These are phyloP conservation scores for Hypoxylon sp. DNA, from an alignment of 2,329 filamentous ascomycete species.

Conservation along the genomic window DNA sequence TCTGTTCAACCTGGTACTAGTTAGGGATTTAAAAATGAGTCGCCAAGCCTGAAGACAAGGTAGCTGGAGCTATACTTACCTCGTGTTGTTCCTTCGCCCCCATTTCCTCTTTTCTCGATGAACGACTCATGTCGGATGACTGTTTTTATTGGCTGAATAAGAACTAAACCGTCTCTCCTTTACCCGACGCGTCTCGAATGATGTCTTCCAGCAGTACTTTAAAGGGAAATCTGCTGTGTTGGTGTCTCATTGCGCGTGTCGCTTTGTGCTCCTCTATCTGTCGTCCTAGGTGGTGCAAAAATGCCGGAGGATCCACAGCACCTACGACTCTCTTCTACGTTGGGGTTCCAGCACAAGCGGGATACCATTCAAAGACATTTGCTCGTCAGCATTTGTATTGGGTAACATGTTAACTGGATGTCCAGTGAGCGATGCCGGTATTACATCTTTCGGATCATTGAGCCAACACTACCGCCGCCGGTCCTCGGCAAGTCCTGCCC, in stretches of 20 bases:
- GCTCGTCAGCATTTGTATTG: conserved; percentile 32
- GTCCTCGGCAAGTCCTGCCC: conserved; percentile 42
- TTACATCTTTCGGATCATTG: conserved; percentile 37
- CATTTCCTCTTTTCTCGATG: conserved; percentile 29
- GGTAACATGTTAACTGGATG: conserved; percentile 33
- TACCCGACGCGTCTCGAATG: not conserved
- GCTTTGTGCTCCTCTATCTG: conserved; percentile 32
- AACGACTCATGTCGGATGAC: conserved; percentile 30
- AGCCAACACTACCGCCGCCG: conserved; percentile 35
- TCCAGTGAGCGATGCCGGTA: conserved; percentile 41
- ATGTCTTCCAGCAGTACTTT: conserved; percentile 19
- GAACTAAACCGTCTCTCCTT: not conserved
- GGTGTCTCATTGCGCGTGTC: conserved; percentile 38
- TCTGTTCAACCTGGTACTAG: conserved; percentile 31
- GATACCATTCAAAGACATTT: conserved; percentile 35
- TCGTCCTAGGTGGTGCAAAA: conserved; percentile 39
- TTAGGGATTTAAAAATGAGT: conserved; percentile 21
- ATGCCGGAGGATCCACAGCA: conserved; percentile 41
- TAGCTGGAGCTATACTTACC: conserved; percentile 26
- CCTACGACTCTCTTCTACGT: conserved; percentile 38
- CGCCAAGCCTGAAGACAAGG: not conserved
- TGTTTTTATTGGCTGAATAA: conserved; percentile 6
- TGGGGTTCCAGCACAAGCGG: conserved; percentile 39
- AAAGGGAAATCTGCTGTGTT: conserved; percentile 26
- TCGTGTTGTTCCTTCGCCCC: conserved; percentile 25